Percentiles rank a stretch among this genome's conserved stretches.
Conservation (phyloP, 306 rosid genomes). For the Vigna mungo region DNA sequence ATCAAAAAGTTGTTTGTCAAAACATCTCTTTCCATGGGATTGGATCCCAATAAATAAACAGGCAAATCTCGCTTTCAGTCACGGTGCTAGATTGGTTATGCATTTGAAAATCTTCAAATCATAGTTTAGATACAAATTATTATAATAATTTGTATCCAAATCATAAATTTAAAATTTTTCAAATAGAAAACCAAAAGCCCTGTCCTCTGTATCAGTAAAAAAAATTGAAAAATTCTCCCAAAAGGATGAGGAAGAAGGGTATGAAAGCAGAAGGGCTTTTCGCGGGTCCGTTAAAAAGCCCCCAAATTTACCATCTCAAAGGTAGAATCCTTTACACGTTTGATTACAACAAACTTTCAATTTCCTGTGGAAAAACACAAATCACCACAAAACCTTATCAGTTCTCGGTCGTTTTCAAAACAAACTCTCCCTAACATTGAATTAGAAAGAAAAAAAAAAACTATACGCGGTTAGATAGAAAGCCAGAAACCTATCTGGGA, state of each 20-base stretch:
- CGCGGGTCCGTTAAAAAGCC: slow-evolving; percentile 46
- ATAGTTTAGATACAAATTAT: background rate
- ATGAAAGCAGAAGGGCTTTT: slow-evolving; percentile 51
- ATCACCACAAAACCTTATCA: slow-evolving; percentile 61
- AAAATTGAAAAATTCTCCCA: background rate
- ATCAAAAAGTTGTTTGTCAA: too few species aligned
- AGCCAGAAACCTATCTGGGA: slow-evolving; percentile 38
- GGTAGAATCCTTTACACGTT: slow-evolving; percentile 65
- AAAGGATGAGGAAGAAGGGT: background rate
- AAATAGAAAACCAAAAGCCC: slow-evolving; percentile 4
- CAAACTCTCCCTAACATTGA: background rate
- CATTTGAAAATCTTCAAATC: background rate
- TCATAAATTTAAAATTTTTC: background rate
- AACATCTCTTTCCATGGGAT: background rate
- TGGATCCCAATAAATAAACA: background rate
- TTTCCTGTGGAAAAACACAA: slow-evolving; percentile 58
- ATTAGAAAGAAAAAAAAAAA: background rate
- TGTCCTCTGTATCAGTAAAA: background rate
- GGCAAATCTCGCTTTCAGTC: background rate
- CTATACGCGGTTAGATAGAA: slow-evolving; percentile 33
- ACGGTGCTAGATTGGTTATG: background rate
- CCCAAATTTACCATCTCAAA: slow-evolving; percentile 61
- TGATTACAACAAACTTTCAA: slow-evolving; percentile 70
- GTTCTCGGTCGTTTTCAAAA: slow-evolving; percentile 54
- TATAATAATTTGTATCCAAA: slow-evolving; percentile 10